Conservation (phyloP, 768 basidiomycete species). For the Tricholoma furcatifolium region DNA sequence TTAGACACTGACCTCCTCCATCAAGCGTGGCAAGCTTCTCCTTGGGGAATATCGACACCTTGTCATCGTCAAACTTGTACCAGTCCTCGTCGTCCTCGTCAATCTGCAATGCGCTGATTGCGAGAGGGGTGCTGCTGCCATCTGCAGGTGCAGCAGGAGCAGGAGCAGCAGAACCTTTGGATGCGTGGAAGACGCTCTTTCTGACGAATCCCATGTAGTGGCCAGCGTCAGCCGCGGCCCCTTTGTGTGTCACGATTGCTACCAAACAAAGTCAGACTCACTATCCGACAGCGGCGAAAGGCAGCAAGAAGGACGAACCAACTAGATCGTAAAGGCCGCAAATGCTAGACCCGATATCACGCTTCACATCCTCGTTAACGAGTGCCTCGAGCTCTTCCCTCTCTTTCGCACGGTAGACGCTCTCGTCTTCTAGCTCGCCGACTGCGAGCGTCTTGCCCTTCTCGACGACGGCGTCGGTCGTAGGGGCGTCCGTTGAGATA, state of each 20-base stretch:
- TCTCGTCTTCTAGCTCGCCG: slow-evolving; percentile 65
- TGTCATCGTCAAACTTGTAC: slow-evolving; percentile 98
- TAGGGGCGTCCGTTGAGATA: slow-evolving; percentile 17
- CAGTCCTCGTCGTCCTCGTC: slow-evolving; percentile 78
- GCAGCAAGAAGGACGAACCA: slow-evolving; percentile 40
- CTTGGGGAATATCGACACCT: slow-evolving; percentile 80
- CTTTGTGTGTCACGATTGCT: slow-evolving; percentile 98
- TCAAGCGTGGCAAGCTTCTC: slow-evolving; percentile 85
- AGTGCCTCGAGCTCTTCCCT: slow-evolving; percentile 60
- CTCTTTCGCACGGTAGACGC: slow-evolving; percentile 63
- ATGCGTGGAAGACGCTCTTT: slow-evolving; percentile 64
- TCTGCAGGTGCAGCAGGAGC: slow-evolving; percentile 17
- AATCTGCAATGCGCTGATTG: slow-evolving; percentile 29
- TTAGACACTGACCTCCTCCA: slow-evolving; percentile 64
- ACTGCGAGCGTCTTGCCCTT: slow-evolving; percentile 29
- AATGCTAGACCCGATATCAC: slow-evolving; percentile 70
- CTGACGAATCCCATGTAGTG: slow-evolving; percentile 95
- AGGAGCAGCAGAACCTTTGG: slow-evolving; percentile 22
- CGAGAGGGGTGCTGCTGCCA: slow-evolving; percentile 11
- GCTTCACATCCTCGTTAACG: slow-evolving; percentile 59
- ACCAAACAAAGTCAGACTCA: background rate
- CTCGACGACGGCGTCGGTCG: slow-evolving; percentile 21
- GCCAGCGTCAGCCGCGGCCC: slow-evolving; percentile 89
- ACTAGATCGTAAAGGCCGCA: slow-evolving; percentile 90
- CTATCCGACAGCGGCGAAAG: background rate